Base-by-base conservation (phyloP, 768 basidiomycete genomes). In the Amyloporia xantha region DNA sequence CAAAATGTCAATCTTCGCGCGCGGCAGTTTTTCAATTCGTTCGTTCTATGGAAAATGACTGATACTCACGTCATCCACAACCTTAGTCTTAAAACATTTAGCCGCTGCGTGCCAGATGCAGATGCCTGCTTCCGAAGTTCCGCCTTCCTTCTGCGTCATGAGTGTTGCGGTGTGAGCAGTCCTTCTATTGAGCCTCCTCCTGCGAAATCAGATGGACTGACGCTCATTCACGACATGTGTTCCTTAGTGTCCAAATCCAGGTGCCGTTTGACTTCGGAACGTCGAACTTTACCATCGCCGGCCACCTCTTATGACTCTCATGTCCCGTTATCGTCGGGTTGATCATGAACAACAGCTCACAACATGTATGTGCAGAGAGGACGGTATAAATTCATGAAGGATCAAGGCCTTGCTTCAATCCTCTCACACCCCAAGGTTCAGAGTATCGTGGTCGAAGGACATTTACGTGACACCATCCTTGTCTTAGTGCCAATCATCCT, bases 1-100 rank as follows among this genome's bases (percentile, higher is more conserved):
- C 44, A 46, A 46, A 46, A 46, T 46, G 44, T 33, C 44, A 35
- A 36, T 46, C 33, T 46, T 36, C 20, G 41, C 25, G 15, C 12
- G 44, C n/a, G 15, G 27, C 42, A 26, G 10, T 44, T 44, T 20
- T 27, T 26, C 19, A 7, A 44, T 30, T n/a, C n/a, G n/a, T 3
- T 9, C 10, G 6, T 25, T 21, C 20, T 24, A 13, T 44, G 42
- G 19, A 9, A 41, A 5, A 27, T 33, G 30, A 26, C 12, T 28
- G 42, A 43, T 43, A 25, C 24, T 4, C n/a, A 43, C 42, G 42
- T 43, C 42, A 43, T 43, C 24, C 15, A 25, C 12, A 43, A 43
- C 42, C 24, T 43, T 26, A 43, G 28, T 33, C 30, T 33, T 33
- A 39, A 9, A 39, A 7, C 9, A 7, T 39, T 39, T 39, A 39